phyloP scores from a whole-genome alignment of 257 asterid species.

The Solanum paucissectum region DNA sequence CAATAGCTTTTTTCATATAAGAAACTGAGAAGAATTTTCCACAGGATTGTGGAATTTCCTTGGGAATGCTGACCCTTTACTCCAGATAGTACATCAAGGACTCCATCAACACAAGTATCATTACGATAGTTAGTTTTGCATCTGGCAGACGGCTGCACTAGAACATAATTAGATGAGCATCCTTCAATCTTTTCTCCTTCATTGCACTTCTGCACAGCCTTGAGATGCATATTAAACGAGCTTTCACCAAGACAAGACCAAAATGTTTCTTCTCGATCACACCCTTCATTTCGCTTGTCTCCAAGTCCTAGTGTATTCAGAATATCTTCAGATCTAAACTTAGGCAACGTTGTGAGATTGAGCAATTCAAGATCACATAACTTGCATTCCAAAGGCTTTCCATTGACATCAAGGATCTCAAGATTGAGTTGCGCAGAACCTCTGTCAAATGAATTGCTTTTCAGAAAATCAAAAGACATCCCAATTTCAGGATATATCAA shows the following conservation, averaged over 20 bases:
- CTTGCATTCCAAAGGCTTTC: slow-evolving; percentile 57
- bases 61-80: slow-evolving; percentile 29
- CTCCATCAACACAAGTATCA: slow-evolving; percentile 38
- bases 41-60: slow-evolving; percentile 34
- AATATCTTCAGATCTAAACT: slow-evolving; percentile 17
- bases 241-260: slow-evolving; percentile 28
- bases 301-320: slow-evolving; percentile 19
- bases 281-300: slow-evolving; percentile 19
- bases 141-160: slow-evolving; percentile 47
- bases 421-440: slow-evolving; percentile 46
- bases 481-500: slow-evolving; percentile 71
- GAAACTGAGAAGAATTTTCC: slow-evolving; percentile 81
- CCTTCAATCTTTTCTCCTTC: slow-evolving; percentile 18
- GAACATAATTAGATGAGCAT: slow-evolving; percentile 21
- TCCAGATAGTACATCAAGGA: slow-evolving; percentile 50
- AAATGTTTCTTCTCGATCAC: slow-evolving; percentile 14
- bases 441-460: slow-evolving; percentile 14
- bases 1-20: slow-evolving; percentile 48
- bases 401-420: slow-evolving; percentile 60
- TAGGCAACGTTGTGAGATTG: slow-evolving; percentile 18
- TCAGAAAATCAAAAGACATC: slow-evolving; percentile 20
- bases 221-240: slow-evolving; percentile 40
- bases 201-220: slow-evolving; percentile 35
- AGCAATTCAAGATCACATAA: slow-evolving; percentile 68
- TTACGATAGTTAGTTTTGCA: slow-evolving; percentile 17